A percentile compares a stretch with the other conserved stretches of the same genome.
Evolutionary conservation across 345 rosid genomes (phyloP).

Genomic region (Abelmoschus esculentus): DNA sequence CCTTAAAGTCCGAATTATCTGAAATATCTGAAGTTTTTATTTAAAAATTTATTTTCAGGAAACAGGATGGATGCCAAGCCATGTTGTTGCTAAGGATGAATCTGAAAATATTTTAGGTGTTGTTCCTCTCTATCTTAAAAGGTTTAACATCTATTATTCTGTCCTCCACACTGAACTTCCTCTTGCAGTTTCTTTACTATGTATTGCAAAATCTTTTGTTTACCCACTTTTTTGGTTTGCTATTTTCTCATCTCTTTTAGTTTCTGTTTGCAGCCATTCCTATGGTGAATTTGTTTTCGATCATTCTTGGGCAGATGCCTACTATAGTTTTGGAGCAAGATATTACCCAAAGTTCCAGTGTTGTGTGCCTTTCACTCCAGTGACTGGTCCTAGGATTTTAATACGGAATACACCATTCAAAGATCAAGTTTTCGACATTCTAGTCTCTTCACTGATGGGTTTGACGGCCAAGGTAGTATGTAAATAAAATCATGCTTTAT

Average conservation of each 20-base stretch:
- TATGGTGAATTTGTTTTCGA: slow-evolving; percentile 96
- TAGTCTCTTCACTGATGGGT: slow-evolving; percentile 58
- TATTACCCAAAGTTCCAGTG: slow-evolving; percentile 94
- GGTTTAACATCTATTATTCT: slow-evolving; percentile 38
- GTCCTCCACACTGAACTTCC: slow-evolving; percentile 10
- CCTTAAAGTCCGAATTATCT: not conserved
- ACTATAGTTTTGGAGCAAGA: slow-evolving; percentile 69
- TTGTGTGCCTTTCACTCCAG: slow-evolving; percentile 96
- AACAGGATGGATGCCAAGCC: slow-evolving; percentile 88
- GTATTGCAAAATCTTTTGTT: not conserved
- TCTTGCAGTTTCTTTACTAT: slow-evolving; percentile 4
- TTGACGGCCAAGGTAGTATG: slow-evolving; percentile 55
- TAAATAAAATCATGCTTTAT: slow-evolving; percentile 1
- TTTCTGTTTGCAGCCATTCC: slow-evolving; percentile 63
- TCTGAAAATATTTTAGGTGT: slow-evolving; percentile 60
- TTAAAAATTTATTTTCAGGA: slow-evolving; percentile 38
- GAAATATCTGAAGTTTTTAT: not conserved
- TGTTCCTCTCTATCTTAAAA: slow-evolving; percentile 91
- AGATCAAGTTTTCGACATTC: slow-evolving; percentile 65
- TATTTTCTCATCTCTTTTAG: slow-evolving; percentile 20
- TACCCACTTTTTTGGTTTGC: not conserved
- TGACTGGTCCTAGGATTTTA: slow-evolving; percentile 86
- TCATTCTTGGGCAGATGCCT: slow-evolving; percentile 96
- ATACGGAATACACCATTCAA: slow-evolving; percentile 46
- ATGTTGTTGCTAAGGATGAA: slow-evolving; percentile 78